Evolutionary conservation across 208 protist genomes (phyloP).

Genomic region (Leishmania arabica): DNA sequence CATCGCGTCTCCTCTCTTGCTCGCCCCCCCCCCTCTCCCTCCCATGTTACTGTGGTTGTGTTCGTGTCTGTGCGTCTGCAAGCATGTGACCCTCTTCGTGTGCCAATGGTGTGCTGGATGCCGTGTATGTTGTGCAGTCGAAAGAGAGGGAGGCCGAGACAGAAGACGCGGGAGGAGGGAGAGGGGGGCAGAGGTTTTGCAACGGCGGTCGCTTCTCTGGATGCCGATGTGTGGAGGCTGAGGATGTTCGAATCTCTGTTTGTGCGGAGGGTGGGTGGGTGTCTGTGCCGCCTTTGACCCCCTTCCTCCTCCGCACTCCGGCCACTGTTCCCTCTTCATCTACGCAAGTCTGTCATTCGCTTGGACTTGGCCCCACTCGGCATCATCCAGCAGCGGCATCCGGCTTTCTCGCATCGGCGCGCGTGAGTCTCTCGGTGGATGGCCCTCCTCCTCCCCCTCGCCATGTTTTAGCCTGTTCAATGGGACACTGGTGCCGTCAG

Average conservation of each 20-base stretch:
- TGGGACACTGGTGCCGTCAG: background rate
- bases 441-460: background rate
- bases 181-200: no score
- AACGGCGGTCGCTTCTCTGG: background rate
- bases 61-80: slow-evolving; percentile 13
- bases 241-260: background rate
- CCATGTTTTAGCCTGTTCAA: background rate
- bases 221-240: background rate
- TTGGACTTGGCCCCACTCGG: no score
- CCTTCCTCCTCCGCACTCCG: no score
- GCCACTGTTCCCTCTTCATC: no score
- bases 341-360: no score
- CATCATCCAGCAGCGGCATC: no score
- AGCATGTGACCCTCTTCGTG: background rate
- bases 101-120: background rate
- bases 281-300: background rate
- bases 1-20: background rate
- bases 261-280: background rate
- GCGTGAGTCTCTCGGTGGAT: no score
- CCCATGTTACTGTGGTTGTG: slow-evolving; percentile 2
- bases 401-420: no score
- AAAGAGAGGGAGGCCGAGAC: no score
- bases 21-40: background rate
- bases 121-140: no score
- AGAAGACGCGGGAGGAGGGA: no score